Evolutionary conservation across 164 flowering plant species (phyloP).

Genomic region (Dillenia suffruticosa): DNA sequence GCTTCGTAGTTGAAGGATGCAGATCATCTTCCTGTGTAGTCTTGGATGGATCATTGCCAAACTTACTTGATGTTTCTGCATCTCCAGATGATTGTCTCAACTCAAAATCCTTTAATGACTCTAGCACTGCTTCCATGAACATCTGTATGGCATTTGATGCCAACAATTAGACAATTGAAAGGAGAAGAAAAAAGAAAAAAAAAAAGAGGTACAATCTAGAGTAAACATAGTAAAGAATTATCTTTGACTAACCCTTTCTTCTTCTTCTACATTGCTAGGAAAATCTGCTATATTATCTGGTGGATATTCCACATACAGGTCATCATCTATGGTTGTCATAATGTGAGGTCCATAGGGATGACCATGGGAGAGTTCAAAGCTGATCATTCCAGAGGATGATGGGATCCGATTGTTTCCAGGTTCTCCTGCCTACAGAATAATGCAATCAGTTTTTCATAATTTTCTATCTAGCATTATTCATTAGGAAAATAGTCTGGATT

Average conservation of each 20-base stretch:
- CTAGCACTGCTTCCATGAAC: constrained; percentile 80
- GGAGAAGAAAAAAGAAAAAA: background rate
- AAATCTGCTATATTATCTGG: constrained; percentile 61
- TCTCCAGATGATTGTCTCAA: constrained; percentile 32
- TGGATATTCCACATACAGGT: constrained; percentile 73
- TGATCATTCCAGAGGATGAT: constrained; percentile 73
- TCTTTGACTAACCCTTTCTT: constrained; percentile 63
- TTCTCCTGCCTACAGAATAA: constrained; percentile 45
- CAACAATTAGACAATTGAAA: background rate
- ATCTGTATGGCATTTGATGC: constrained; percentile 40
- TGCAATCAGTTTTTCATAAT: background rate
- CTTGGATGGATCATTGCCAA: constrained; percentile 8
- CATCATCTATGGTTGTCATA: constrained; percentile 60
- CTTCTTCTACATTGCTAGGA: constrained; percentile 76
- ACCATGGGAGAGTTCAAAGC: constrained; percentile 72
- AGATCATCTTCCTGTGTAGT: constrained; percentile 18
- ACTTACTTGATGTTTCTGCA: constrained; percentile 16
- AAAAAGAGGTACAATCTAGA: background rate
- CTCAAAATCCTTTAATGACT: constrained; percentile 72
- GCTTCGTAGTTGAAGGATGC: constrained; percentile 22
- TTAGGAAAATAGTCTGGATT: background rate
- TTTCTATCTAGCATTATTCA: background rate
- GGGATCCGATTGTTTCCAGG: constrained; percentile 29
- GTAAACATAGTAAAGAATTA: background rate
- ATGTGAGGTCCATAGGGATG: constrained; percentile 57